These are phyloP conservation scores for Mallotus nudiflorus DNA, from an alignment of 345 rosid species.

Conservation along the genomic window DNA sequence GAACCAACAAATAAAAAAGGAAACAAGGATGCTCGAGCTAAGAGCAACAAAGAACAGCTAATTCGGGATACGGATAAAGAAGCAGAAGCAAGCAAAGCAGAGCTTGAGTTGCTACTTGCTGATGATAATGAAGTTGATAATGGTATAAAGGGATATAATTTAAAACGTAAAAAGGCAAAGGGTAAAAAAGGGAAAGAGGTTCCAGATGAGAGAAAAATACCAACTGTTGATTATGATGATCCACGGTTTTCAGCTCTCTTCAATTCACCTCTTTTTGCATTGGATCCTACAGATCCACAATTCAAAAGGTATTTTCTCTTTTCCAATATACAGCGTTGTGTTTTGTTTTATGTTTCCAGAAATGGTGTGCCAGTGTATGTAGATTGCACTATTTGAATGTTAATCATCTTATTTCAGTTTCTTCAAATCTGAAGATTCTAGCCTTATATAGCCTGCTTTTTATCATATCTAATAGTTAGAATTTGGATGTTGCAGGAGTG, in stretches of 20 bases:
- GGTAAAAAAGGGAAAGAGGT: conserved; percentile 55
- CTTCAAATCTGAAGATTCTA: not conserved
- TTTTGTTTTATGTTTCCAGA: not conserved
- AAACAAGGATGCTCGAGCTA: conserved; percentile 29
- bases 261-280: conserved; percentile 59
- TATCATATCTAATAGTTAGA: conserved; percentile 11
- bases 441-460: not conserved
- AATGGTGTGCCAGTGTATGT: not conserved
- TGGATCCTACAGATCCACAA: conserved; percentile 97
- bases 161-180: conserved; percentile 58
- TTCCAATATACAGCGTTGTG: not conserved
- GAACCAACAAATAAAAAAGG: conserved; percentile 52
- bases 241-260: conserved; percentile 67
- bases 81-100: conserved; percentile 68
- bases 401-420: not conserved
- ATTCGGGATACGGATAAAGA: conserved; percentile 36
- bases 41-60: conserved; percentile 29
- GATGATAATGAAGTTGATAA: conserved; percentile 62
- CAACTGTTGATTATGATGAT: conserved; percentile 53
- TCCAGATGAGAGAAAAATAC: conserved; percentile 64
- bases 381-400: not conserved
- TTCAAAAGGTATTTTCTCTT: conserved; percentile 90
- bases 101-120: conserved; percentile 79
- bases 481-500: conserved; percentile 63
- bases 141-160: conserved; percentile 76